Evolutionary conservation across 148 eudicot species (phyloP).

Genomic region (Nepenthes mirabilis): DNA sequence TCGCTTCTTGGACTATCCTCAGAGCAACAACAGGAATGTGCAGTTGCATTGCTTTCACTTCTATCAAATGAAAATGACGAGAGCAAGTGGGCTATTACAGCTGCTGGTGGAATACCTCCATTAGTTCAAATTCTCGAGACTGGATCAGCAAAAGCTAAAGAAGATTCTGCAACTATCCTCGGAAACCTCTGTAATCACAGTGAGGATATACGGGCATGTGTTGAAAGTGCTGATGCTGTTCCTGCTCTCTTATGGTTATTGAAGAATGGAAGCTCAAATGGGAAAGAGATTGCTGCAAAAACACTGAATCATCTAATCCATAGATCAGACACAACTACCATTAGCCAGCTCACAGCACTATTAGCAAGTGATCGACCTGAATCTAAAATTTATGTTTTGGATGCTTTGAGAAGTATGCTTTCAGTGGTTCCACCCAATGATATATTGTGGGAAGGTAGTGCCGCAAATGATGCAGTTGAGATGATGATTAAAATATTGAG

Average conservation of each 20-base stretch:
- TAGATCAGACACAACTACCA: slow-evolving; percentile 90
- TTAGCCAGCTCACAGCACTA: slow-evolving; percentile 90
- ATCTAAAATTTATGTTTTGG: slow-evolving; percentile 82
- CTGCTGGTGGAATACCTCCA: slow-evolving; percentile 99
- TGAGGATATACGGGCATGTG: slow-evolving; percentile 98
- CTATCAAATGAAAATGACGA: slow-evolving; percentile 91
- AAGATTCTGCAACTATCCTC: slow-evolving; percentile 90
- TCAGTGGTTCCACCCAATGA: slow-evolving; percentile 68
- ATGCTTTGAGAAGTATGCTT: slow-evolving; percentile 88
- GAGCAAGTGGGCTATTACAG: slow-evolving; percentile 98
- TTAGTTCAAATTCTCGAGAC: slow-evolving; percentile 98
- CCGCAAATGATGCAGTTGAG: slow-evolving; percentile 94
- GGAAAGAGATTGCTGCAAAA: slow-evolving; percentile 93
- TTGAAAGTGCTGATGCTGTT: slow-evolving; percentile 99
- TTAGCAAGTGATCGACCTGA: slow-evolving; percentile 93
- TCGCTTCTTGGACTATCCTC: slow-evolving; percentile 98
- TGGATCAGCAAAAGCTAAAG: slow-evolving; percentile 93
- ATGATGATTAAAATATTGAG: slow-evolving; percentile 68
- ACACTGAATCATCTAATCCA: slow-evolving; percentile 91
- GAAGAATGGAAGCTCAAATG: slow-evolving; percentile 90
- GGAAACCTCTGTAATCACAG: slow-evolving; percentile 98
- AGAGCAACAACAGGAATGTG: slow-evolving; percentile 98
- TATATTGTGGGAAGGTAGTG: slow-evolving; percentile 87
- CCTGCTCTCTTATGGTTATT: slow-evolving; percentile 95
- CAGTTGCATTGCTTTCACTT: slow-evolving; percentile 91